Evolutionary conservation across 768 basidiomycete genomes (phyloP), one percentile per base, ranked within the genome.

Genomic region (Psilocybe sp.): DNA sequence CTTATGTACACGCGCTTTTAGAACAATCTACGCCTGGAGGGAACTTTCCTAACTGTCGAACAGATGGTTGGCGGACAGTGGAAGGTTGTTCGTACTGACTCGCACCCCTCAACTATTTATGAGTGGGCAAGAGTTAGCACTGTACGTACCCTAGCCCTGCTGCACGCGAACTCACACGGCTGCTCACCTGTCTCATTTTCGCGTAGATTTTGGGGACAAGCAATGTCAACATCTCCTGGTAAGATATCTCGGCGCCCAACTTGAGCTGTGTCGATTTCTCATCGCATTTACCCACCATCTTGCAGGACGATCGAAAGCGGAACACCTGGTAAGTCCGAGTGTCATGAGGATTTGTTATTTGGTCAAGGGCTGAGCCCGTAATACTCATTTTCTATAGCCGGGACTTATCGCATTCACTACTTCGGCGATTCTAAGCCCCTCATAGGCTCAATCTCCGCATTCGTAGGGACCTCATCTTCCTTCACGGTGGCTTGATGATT

Each of bases 11-110:
- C 5, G 39, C 8, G 44, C 46, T 46, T 41, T 28, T 54, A 89
- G 87, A 92, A 92, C 58, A 90, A 91, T 60, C 76, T 89, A 31
- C 79, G 81, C 18, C 72, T 90, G 10, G 87, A 89, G 58, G 75
- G 74, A 39, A 89, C 87, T 1, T 90, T 87, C 74, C 68, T 91
- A 39, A 79, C 75, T 1, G 77, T 91, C 36, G 85, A 90, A 51
- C 76, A 71, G 44, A 64, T 75, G 32, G 65, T 73, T 6, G 60
- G 69, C 13, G 74, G 71, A 23, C 63, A 68, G 46, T 91, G 86
- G 87, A 68, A 52, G 51, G 61, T 74, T 0, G 78, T 85, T 32
- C 75, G 82, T 45, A 82, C 85, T 12, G 89, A 92, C 66, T 89
- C 89, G 15, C 88, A 90, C 63, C 87, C 87, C 28, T 89, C 85